A percentile compares a stretch with the other conserved stretches of the same genome.
Conservation (phyloP, 2,329 filamentous ascomycete genomes). For the Claviceps arundinis region DNA sequence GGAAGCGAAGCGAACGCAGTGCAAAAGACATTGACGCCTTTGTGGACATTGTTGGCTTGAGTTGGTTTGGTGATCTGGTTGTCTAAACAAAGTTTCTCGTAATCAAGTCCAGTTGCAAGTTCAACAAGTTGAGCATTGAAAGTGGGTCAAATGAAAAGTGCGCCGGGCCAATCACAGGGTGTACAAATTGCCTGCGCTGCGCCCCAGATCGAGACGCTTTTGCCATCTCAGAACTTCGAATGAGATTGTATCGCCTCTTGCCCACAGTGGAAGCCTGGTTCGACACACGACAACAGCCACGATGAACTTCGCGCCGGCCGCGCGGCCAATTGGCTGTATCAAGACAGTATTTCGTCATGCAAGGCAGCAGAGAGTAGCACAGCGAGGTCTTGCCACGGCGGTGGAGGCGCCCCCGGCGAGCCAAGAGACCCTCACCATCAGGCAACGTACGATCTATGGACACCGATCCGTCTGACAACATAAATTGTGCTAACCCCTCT, state of each 20-base stretch:
- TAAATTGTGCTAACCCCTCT: slow-evolving; percentile 7
- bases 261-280: background rate
- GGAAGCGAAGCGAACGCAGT: slow-evolving; percentile 12
- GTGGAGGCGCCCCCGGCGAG: slow-evolving; percentile 9
- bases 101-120: background rate
- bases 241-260: background rate
- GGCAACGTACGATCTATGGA: slow-evolving; percentile 22
- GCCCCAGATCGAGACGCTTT: background rate
- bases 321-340: slow-evolving; percentile 59
- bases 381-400: slow-evolving; percentile 35
- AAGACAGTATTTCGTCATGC: slow-evolving; percentile 49
- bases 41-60: slow-evolving; percentile 8
- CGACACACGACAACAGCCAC: slow-evolving; percentile 13
- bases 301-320: slow-evolving; percentile 48
- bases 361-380: slow-evolving; percentile 32
- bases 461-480: no score
- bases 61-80: background rate
- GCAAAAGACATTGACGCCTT: slow-evolving; percentile 12
- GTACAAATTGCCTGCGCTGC: slow-evolving; percentile 4
- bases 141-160: slow-evolving; percentile 17
- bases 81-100: slow-evolving; percentile 7
- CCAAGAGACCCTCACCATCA: slow-evolving; percentile 16
- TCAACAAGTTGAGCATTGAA: background rate
- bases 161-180: slow-evolving; percentile 24
- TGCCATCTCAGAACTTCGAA: background rate